phyloP scores from a whole-genome alignment of 257 asterid species.

The Primulina eburnea region DNA sequence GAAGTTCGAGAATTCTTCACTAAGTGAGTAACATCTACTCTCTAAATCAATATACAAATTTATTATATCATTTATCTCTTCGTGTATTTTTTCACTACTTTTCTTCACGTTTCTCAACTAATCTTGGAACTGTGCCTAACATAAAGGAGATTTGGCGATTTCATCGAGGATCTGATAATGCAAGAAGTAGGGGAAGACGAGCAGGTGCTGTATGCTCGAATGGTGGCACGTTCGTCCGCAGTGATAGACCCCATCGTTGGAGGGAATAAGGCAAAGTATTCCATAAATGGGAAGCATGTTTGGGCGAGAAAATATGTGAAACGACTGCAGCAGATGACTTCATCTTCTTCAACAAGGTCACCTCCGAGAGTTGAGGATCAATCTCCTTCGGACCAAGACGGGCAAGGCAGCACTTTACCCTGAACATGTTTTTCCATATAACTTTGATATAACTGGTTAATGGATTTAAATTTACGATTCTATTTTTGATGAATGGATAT shows the following conservation, averaged over 20 bases:
- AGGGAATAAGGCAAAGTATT: slow-evolving; percentile 55
- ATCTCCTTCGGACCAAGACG: no score
- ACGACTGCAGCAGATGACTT: background rate
- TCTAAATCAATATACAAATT: no score
- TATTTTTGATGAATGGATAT: no score
- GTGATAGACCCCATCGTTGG: slow-evolving; percentile 38
- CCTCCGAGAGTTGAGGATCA: no score
- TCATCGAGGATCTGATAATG: slow-evolving; percentile 58
- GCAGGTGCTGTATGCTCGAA: slow-evolving; percentile 60
- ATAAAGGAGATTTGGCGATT: slow-evolving; percentile 64
- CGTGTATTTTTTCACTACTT: no score
- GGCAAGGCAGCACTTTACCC: no score
- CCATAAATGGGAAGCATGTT: slow-evolving; percentile 79
- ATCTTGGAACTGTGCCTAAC: no score
- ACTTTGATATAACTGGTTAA: no score
- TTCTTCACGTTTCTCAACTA: no score
- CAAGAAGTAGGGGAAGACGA: slow-evolving; percentile 58
- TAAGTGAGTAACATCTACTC: background rate
- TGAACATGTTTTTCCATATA: no score
- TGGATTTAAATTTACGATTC: no score
- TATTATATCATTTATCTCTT: no score
- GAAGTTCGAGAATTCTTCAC: background rate
- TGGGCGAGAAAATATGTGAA: slow-evolving; percentile 71
- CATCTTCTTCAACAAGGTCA: background rate
- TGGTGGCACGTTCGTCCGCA: slow-evolving; percentile 40